Evolutionary conservation across 164 flowering plant genomes (phyloP).

Genomic region (Sedum album): DNA sequence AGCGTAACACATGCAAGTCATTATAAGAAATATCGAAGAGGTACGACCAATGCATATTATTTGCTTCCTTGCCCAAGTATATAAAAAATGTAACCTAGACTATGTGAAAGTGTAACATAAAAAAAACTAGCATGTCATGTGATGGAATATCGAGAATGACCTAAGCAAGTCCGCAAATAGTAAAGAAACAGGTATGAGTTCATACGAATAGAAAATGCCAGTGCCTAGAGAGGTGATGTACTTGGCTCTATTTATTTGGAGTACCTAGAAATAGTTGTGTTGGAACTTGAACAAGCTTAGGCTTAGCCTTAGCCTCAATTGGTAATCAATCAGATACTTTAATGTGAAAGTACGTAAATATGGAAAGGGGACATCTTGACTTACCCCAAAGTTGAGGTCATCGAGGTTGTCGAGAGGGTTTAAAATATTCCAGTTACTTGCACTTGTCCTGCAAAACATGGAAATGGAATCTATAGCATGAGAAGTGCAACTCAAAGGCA

Average conservation of each 20-base stretch:
- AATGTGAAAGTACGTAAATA: not conserved
- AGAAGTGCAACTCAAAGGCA: not conserved
- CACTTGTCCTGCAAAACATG: not conserved
- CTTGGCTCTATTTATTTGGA: not conserved
- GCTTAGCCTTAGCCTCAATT: not conserved
- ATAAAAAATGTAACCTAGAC: not conserved
- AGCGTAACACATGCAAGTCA: not conserved
- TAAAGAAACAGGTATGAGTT: not conserved
- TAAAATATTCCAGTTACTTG: not conserved
- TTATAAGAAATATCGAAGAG: not conserved
- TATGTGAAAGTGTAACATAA: not conserved
- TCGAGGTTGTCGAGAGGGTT: not conserved
- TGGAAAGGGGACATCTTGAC: not conserved
- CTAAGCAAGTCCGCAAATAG: not conserved
- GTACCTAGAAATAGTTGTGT: not conserved
- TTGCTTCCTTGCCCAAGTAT: not conserved
- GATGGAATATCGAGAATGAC: not conserved
- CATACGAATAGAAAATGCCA: not conserved
- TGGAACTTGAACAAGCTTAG: conserved; percentile 1
- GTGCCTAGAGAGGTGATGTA: not conserved
- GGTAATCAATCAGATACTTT: not conserved
- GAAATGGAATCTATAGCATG: not conserved
- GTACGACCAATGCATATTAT: not conserved
- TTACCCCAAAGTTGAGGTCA: not conserved
- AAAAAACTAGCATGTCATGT: not conserved